Percentiles rank a stretch among this genome's conserved stretches.
These are phyloP conservation scores for Carex arenaria DNA, from an alignment of 202 grass and related monocot species.

Conservation along the genomic window DNA sequence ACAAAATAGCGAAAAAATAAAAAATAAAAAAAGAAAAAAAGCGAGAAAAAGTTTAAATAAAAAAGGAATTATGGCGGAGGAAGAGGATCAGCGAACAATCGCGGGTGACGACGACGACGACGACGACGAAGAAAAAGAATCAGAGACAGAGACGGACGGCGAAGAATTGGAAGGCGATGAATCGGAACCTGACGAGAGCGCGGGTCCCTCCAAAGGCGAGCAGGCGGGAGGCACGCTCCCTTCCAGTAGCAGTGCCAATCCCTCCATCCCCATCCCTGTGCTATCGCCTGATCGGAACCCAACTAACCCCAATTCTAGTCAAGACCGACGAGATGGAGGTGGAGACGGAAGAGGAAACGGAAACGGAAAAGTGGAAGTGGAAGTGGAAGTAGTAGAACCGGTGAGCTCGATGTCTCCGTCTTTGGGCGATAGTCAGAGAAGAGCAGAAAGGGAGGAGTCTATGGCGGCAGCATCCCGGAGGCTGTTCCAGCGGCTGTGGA, in stretches of 20 bases:
- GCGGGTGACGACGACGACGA: slow-evolving; percentile 1
- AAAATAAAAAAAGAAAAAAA: background rate
- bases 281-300: background rate
- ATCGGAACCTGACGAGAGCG: slow-evolving; percentile 10
- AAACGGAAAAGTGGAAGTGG: background rate
- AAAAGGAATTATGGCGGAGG: slow-evolving; percentile 9
- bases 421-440: background rate
- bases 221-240: background rate
- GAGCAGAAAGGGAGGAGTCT: background rate
- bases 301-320: background rate
- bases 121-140: slow-evolving; percentile 14
- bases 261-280: background rate
- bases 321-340: background rate
- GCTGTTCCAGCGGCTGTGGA: slow-evolving; percentile 92
- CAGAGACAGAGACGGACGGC: slow-evolving; percentile 13
- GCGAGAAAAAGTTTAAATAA: background rate
- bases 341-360: background rate
- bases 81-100: slow-evolving; percentile 15
- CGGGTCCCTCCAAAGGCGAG: background rate
- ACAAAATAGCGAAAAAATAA: background rate
- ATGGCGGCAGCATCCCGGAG: slow-evolving; percentile 44
- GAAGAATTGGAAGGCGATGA: slow-evolving; percentile 4
- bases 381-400: background rate
- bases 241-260: background rate
- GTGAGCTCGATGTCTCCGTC: background rate